Base-by-base conservation (phyloP, 305 asterid species). In the Caryopteris hybrid region DNA sequence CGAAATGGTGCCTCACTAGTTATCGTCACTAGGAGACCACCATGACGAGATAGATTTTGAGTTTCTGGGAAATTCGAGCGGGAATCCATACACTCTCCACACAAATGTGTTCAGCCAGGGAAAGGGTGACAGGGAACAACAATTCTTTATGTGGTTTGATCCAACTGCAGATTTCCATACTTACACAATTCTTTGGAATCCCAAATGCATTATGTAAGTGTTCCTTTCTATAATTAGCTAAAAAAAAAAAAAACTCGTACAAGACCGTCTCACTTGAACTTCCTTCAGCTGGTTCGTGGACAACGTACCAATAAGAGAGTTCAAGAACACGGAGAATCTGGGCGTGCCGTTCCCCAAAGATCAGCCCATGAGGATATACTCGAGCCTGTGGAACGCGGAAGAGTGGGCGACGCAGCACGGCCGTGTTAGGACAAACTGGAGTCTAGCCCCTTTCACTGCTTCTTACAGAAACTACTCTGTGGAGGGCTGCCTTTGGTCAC, bases 11-110 rank as follows among this genome's bases (percentile, higher is more conserved):
- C 46, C 34, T 59, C 17, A 5, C 11, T 67, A 83, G 86, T 53
- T 86, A 12, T 80, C 89, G 45, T 82, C 93, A 7, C 77, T 76
- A 58, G 90, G 90, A 5, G 79, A 80, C 46, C 75, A 71, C 33
- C 88, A 84, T 17, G 94, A 86, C 4, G 94, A 84, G 79, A 83
- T 86, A 71, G 90, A 86, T 63, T 86, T 86, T 61, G 94, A 86
- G 50, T 86, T 86, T 69, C 74, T 86, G 58, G 88, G 94, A 12
- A 86, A 86, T 66, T 80, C 86, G 0, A 78, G 71, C 45, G 90
- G 90, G 1, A 80, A 86, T 54, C 94, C 90, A 0, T 86, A 86
- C 74, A 81, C 88, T 4, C 81, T 86, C 54, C 90, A 84, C 63
- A 84, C 94, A 1, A 86, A 86, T 58, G 80, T 86, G 55, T 86